Evolutionary conservation across 2,329 filamentous ascomycete species (phyloP), one percentile per base, ranked within the genome.

Genomic region (Herpotrichia juniperi): DNA sequence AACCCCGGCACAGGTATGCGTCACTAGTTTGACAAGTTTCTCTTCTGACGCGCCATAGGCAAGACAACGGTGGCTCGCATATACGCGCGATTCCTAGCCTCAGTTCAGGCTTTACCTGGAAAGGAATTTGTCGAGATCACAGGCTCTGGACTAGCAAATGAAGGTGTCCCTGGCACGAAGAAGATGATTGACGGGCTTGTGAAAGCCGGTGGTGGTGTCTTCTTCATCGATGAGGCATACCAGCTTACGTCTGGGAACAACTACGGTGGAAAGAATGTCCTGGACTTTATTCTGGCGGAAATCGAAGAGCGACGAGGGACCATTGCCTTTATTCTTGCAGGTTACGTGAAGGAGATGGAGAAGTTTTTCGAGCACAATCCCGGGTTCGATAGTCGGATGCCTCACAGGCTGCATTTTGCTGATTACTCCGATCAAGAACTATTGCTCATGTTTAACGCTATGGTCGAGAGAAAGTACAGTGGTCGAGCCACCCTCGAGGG

Each of bases 141-240:
- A 0, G 90, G 89, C 0, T 84, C 89, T 0, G 78, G 79, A 12
- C 78, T 93, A 0, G 84, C 88, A 0, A 83, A 83, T 42, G 78
- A 81, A 0, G 89, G 88, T 0, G 81, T 90, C 0, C 48, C 74
- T 0, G 83, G 79, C 0, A 84, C 81, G 55, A 79, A 88, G 61
- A 78, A 79, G 11, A 69, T 85, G 0, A 73, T 90, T 5, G 77
- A 87, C 2, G 59, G 76, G 0, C 77, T 93, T 0, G 67, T 84
- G 3, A 76, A 85, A 24, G 58, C 71, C 0, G 85, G 83, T 0
- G 89, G 89, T 0, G 90, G 90, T 0, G 86, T 86, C 0, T 63
- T 91, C 1, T 93, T 93, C 63, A 87, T 93, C 19, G 90, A 93
- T 53, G 89, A 93, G 67, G 88, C 89, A 0, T 92, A 93, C 62